phyloP scores from a whole-genome alignment of 495 filamentous ascomycete genomes.

The Xylaria palmicola region DNA sequence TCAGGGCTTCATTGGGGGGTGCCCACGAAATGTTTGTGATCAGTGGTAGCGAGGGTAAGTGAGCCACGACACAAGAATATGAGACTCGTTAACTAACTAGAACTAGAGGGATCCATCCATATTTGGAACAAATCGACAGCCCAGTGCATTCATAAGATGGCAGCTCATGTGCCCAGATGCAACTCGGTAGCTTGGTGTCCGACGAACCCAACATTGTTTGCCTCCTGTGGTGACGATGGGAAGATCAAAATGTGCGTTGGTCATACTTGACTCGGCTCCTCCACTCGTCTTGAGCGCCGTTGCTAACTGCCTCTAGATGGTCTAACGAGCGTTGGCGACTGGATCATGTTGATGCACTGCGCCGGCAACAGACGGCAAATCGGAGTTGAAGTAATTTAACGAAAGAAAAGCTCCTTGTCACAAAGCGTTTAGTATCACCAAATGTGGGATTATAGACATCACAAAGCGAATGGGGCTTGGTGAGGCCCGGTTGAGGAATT shows the following conservation, averaged over 20 bases:
- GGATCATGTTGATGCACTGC: conserved; percentile 5
- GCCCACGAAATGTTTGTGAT: conserved; percentile 88
- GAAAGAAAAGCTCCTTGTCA: no score
- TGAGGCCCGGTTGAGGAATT: not conserved
- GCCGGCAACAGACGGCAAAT: not conserved
- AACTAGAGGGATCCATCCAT: conserved; percentile 72
- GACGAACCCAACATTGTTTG: conserved; percentile 77
- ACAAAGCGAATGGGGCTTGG: not conserved
- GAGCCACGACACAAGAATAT: not conserved
- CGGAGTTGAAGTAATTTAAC: conserved; percentile 13
- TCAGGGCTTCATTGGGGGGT: conserved; percentile 81
- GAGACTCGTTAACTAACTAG: conserved; percentile 23
- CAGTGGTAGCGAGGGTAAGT: conserved; percentile 85
- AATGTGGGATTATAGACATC: not conserved
- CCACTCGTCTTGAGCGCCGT: not conserved
- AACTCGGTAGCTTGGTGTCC: conserved; percentile 96
- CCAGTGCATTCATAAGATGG: conserved; percentile 67
- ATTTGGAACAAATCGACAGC: conserved; percentile 90
- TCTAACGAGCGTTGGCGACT: conserved; percentile 26
- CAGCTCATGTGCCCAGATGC: conserved; percentile 73
- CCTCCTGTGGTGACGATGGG: conserved; percentile 84
- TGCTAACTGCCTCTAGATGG: conserved; percentile 30
- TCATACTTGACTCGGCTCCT: not conserved
- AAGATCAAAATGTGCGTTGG: conserved; percentile 77
- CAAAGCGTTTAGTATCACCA: not conserved